These are phyloP conservation scores for Fusarium globosum DNA, from an alignment of 2,329 filamentous ascomycete species.

Conservation along the genomic window DNA sequence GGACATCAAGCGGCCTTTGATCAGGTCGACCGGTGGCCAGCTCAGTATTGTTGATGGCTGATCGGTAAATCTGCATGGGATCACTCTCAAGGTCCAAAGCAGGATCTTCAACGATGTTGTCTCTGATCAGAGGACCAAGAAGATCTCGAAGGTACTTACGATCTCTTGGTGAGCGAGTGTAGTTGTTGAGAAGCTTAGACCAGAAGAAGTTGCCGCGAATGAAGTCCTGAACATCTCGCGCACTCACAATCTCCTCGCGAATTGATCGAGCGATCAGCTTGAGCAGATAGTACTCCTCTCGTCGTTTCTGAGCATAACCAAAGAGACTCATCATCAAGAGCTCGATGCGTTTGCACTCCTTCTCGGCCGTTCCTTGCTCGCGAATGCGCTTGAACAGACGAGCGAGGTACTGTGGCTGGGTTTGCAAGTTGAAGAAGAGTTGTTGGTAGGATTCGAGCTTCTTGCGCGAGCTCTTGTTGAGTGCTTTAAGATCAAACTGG, in stretches of 20 bases:
- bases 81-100: slow-evolving; percentile 95
- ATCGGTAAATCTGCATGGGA: slow-evolving; percentile 95
- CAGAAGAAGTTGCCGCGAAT: slow-evolving; percentile 93
- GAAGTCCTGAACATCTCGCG: slow-evolving; percentile 82
- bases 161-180: slow-evolving; percentile 90
- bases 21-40: slow-evolving; percentile 89
- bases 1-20: slow-evolving; percentile 82
- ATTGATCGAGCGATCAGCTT: slow-evolving; percentile 87
- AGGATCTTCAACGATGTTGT: slow-evolving; percentile 93
- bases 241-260: slow-evolving; percentile 84
- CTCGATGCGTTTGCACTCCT: slow-evolving; percentile 92
- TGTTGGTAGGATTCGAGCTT: slow-evolving; percentile 98
- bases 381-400: slow-evolving; percentile 86
- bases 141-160: slow-evolving; percentile 92
- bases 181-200: slow-evolving; percentile 85
- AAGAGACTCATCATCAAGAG: slow-evolving; percentile 96
- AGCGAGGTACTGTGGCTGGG: slow-evolving; percentile 93
- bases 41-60: slow-evolving; percentile 96
- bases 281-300: slow-evolving; percentile 96
- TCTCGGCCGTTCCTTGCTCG: slow-evolving; percentile 86
- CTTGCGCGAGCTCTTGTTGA: slow-evolving; percentile 95
- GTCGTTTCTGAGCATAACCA: slow-evolving; percentile 94
- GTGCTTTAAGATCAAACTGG: slow-evolving; percentile 94
- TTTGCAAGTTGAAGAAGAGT: slow-evolving; percentile 96
- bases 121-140: slow-evolving; percentile 84